Conservation (phyloP, 148 eudicot genomes). For the Polygonum maritimum region DNA sequence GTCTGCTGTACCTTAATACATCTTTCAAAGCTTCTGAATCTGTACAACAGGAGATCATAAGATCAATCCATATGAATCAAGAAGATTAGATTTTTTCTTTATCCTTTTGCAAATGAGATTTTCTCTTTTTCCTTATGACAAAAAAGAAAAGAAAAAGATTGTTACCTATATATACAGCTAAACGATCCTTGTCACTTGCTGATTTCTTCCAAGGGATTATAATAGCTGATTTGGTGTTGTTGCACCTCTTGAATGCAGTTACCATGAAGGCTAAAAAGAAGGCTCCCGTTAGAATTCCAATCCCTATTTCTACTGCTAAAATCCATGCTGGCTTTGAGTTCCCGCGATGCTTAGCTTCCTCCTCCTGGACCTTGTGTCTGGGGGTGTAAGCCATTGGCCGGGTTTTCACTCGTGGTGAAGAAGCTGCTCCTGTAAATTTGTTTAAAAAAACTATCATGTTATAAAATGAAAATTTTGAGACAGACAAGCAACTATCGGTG, state of each 20-base stretch:
- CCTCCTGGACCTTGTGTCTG: constrained; percentile 29
- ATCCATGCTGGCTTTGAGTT: constrained; percentile 67
- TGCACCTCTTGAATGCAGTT: constrained; percentile 44
- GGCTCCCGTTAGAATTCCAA: constrained; percentile 61
- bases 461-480: neutral
- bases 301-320: constrained; percentile 64
- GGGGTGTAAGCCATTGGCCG: constrained; percentile 22
- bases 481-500: neutral
- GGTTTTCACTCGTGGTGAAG: constrained; percentile 30
- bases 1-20: constrained; percentile 56
- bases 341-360: constrained; percentile 30
- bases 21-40: constrained; percentile 73
- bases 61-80: neutral
- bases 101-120: too few species aligned
- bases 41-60: constrained; percentile 14
- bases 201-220: constrained; percentile 91
- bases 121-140: neutral
- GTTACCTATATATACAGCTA: constrained; percentile 55
- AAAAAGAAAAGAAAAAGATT: neutral
- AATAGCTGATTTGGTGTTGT: constrained; percentile 42
- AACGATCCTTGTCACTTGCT: constrained; percentile 52
- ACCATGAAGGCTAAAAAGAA: constrained; percentile 42
- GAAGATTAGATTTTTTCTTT: neutral
- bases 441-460: neutral
- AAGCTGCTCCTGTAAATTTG: constrained; percentile 32